Evolutionary conservation across 805 yeast species (phyloP), one percentile per base, ranked within the genome.

Genomic region (Candida ficus): DNA sequence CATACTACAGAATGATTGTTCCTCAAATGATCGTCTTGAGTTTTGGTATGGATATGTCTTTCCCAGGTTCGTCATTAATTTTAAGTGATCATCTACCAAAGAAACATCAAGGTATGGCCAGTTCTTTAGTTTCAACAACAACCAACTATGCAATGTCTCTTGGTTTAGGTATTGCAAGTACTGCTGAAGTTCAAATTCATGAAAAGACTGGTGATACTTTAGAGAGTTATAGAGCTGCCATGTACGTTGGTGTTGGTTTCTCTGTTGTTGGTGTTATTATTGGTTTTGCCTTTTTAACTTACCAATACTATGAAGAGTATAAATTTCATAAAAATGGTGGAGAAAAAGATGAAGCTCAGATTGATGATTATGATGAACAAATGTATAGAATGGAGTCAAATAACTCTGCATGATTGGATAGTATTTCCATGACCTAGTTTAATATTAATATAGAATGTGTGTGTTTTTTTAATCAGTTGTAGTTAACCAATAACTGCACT

Each of bases 11-110:
- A 7, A 68, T 77, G 53, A 58, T 75, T 3, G 69, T 84, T 52
- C 78, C 81, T 4, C 70, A 74, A 23, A 66, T 74, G 67, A 49
- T 78, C 14, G 60, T 83, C 6, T 61, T 76, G 5, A 72, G 80
- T 12, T 80, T 79, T 68, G 95, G 88, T 3, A 82, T 84, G 89
- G 91, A 84, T 56, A 63, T 80, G 57, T 77, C 85, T 21, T 84
- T 83, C 58, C 91, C 93, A 0, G 80, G 90, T 1, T 79, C 84
- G 0, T 75, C 88, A 0, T 67, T 83, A 36, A 70, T 80, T 12
- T 57, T 83, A 31, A 73, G 82, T 7, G 78, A 78, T 44, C 64
- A 63, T 35, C 63, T 83, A 28, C 89, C 90, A 0, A 58, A 66
- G 35, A 66, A 71, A 43, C 76, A 79, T 49, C 93, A 84, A 60